Conservation (phyloP, 2,329 filamentous ascomycete species). For the Phoma herbarum region DNA sequence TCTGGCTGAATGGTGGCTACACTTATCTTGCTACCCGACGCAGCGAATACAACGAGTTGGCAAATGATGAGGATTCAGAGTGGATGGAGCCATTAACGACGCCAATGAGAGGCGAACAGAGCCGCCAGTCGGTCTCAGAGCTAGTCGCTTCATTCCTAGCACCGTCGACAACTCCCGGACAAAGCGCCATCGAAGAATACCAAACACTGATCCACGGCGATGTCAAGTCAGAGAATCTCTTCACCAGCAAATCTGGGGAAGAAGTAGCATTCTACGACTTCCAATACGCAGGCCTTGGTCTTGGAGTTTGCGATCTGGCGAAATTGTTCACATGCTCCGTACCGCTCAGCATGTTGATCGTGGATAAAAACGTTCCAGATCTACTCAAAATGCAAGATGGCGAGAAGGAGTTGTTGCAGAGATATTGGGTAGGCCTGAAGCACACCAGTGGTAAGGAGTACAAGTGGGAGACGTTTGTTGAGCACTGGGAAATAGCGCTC, state of each 20-base stretch:
- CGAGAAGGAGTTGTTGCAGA: slow-evolving; percentile 61
- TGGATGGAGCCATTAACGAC: slow-evolving; percentile 64
- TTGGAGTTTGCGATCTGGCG: slow-evolving; percentile 72
- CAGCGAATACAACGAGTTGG: slow-evolving; percentile 63
- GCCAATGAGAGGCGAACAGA: slow-evolving; percentile 25
- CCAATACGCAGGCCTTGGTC: slow-evolving; percentile 71
- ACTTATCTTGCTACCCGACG: slow-evolving; percentile 72
- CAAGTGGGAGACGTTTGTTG: slow-evolving; percentile 62
- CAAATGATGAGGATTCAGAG: slow-evolving; percentile 59
- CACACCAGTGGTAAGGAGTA: slow-evolving; percentile 54
- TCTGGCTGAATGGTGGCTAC: slow-evolving; percentile 74
- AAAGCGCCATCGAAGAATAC: slow-evolving; percentile 51
- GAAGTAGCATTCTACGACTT: slow-evolving; percentile 73
- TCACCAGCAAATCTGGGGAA: slow-evolving; percentile 61
- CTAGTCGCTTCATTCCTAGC: slow-evolving; percentile 62
- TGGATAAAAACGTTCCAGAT: slow-evolving; percentile 42
- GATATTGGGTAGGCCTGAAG: slow-evolving; percentile 58
- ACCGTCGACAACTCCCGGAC: slow-evolving; percentile 42
- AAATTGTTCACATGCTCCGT: slow-evolving; percentile 74
- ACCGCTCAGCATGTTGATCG: slow-evolving; percentile 61
- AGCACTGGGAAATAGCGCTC: slow-evolving; percentile 72
- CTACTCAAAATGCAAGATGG: slow-evolving; percentile 60
- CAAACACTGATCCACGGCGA: slow-evolving; percentile 73
- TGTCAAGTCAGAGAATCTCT: slow-evolving; percentile 74
- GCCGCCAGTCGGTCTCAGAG: slow-evolving; percentile 57